Evolutionary conservation across 139 green algal genomes (phyloP), one percentile per base, ranked within the genome.

Genomic region (Picochlorum sp.): DNA sequence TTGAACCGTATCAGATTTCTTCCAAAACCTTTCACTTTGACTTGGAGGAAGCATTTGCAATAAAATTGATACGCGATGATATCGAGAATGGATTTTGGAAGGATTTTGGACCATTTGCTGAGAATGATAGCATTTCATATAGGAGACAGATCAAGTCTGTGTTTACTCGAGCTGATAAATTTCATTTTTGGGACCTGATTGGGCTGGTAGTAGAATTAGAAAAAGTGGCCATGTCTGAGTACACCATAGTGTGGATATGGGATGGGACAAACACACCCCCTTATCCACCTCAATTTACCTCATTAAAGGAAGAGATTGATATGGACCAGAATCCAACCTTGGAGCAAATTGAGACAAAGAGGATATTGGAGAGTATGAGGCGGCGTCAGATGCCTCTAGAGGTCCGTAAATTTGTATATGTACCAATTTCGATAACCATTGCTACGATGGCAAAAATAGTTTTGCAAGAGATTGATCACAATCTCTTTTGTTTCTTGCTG

Each of bases 201-300:
- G 57, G 31, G 24, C 39, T 35, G 22, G 71, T 73, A 33, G 33
- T 56, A 33, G 60, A 43, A 2, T 13, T 25, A 3, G 67, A 65
- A 18, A 7, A 50, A 39, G 22, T n/a, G 24, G n/a, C 18, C 18
- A 47, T 45, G 12, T 16, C 26, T 12, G n/a, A 26, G 20, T 33
- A 30, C 20, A 20, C 32, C n/a, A 31, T 74, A 14, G 40, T 77
- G 12, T 61, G 47, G 40, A 26, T 77, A 18, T 79, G 72, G 72
- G 72, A 79, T 53, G 63, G 59, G 18, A 69, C 72, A 22, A 68
- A 79, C 32, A 52, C 68, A 2, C 24, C 63, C 20, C 66, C 72
- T 13, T 63, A 72, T 39, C 8, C 33, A 24, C 32, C 22, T 50
- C 54, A 57, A 52, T 33, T 71, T 33, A 8, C 9, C n/a, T n/a